These are phyloP conservation scores for Aureobasidium sp. DNA, from an alignment of 2,329 filamentous ascomycete species.

Conservation along the genomic window DNA sequence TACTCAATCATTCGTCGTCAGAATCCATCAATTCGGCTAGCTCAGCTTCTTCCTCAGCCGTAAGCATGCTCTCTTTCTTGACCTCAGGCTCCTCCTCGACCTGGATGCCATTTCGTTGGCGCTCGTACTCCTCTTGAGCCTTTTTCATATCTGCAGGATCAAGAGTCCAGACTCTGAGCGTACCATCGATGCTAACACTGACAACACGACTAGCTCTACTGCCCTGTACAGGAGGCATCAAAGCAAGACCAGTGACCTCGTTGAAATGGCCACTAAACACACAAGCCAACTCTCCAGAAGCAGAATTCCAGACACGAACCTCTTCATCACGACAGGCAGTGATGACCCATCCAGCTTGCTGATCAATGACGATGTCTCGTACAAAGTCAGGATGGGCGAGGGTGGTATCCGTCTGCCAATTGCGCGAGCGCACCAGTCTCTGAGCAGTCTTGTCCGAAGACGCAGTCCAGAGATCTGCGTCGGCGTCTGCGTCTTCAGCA, in stretches of 20 bases:
- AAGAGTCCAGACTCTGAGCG: constrained; percentile 76
- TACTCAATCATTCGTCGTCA: constrained; percentile 8
- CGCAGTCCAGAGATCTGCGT: constrained; percentile 80
- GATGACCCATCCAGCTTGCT: constrained; percentile 58
- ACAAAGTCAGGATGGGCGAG: constrained; percentile 86
- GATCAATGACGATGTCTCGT: constrained; percentile 62
- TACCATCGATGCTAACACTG: constrained; percentile 85
- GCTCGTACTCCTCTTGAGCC: constrained; percentile 43
- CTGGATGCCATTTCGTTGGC: constrained; percentile 35
- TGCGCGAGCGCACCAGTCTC: constrained; percentile 60
- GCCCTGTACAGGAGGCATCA: constrained; percentile 47
- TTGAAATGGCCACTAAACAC: constrained; percentile 70
- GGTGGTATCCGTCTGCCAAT: constrained; percentile 63
- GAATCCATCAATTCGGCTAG: constrained; percentile 78
- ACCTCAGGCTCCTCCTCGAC: constrained; percentile 34
- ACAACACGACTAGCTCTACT: constrained; percentile 43
- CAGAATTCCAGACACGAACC: constrained; percentile 74
- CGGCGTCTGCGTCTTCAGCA: constrained; percentile 26
- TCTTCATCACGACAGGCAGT: constrained; percentile 90
- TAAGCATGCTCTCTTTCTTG: constrained; percentile 48
- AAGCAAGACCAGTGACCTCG: constrained; percentile 70
- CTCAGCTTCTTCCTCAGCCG: constrained; percentile 86
- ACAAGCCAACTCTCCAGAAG: constrained; percentile 23
- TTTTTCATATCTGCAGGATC: constrained; percentile 51
- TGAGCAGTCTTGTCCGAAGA: constrained; percentile 85